phyloP scores from a whole-genome alignment of 2,329 filamentous ascomycete genomes.

The Beauveria scarabaeidicola region DNA sequence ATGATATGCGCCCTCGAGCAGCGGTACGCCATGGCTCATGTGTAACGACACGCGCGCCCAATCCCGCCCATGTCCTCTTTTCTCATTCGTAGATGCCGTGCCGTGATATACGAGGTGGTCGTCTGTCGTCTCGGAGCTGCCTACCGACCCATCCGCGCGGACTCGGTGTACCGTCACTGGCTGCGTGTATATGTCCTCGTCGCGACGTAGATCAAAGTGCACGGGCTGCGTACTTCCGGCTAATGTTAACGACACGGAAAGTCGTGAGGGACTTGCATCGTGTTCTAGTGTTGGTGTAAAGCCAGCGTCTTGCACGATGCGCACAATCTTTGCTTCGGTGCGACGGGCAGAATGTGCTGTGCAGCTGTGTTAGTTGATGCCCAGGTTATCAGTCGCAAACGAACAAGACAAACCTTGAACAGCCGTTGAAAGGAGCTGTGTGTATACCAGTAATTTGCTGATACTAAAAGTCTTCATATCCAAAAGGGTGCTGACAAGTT shows the following conservation, averaged over 20 bases:
- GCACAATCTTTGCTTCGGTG: background rate
- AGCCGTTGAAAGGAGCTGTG: background rate
- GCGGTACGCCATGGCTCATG: background rate
- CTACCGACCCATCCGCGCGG: constrained; percentile 6
- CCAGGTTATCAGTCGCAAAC: background rate
- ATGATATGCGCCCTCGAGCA: constrained; percentile 13
- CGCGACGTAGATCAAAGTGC: constrained; percentile 3
- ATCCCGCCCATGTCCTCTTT: background rate
- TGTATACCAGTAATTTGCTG: background rate
- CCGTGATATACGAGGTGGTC: constrained; percentile 12
- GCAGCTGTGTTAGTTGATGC: background rate
- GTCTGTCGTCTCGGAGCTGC: constrained; percentile 7
- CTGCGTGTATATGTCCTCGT: constrained; percentile 13
- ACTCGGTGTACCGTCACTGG: constrained; percentile 7
- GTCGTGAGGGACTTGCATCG: background rate
- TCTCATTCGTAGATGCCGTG: background rate
- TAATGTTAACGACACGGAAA: constrained; percentile 3
- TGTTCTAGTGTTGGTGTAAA: background rate
- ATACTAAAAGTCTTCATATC: constrained; percentile 3
- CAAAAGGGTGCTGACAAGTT: background rate
- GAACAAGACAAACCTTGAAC: background rate
- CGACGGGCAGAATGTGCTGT: background rate
- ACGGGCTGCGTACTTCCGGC: background rate
- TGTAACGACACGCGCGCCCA: constrained; percentile 13
- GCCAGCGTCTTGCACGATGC: background rate